These are phyloP conservation scores for Xylariaceae sp. DNA, from an alignment of 2,329 filamentous ascomycete species.

Conservation along the genomic window DNA sequence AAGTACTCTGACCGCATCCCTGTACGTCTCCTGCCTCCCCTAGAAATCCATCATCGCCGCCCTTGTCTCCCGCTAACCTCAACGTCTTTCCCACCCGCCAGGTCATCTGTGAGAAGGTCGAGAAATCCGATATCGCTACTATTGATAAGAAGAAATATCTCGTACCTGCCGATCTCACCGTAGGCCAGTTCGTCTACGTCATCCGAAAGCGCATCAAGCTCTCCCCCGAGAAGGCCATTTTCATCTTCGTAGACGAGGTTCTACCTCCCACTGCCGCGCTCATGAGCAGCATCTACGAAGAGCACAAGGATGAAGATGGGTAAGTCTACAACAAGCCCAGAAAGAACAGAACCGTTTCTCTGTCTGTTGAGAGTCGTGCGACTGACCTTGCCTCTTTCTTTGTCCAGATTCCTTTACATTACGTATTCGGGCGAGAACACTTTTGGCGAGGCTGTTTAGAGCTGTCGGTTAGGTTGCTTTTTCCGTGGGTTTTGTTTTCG, in stretches of 20 bases:
- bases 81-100: conserved; percentile 34
- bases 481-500: conserved; percentile 11
- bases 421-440: conserved; percentile 99
- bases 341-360: not conserved
- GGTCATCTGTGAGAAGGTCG: conserved; percentile 99
- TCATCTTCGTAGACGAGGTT: conserved; percentile 99
- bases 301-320: conserved; percentile 85
- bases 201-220: conserved; percentile 99
- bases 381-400: conserved; percentile 9
- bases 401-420: conserved; percentile 85
- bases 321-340: conserved; percentile 33
- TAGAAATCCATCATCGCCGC: conserved; percentile 8
- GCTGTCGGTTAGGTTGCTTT: conserved; percentile 15
- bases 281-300: conserved; percentile 99
- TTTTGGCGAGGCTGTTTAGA: conserved; percentile 60
- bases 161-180: conserved; percentile 93
- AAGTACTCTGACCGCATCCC: conserved; percentile 99
- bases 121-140: conserved; percentile 98
- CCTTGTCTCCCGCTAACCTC: conserved; percentile 21
- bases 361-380: not conserved
- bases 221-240: conserved; percentile 98
- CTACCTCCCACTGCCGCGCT: conserved; percentile 92
- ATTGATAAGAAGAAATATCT: conserved; percentile 99
- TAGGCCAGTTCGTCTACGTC: conserved; percentile 99
- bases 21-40: conserved; percentile 53